Conservation (phyloP, 305 asterid genomes). For the Stenogyne calaminthoides region DNA sequence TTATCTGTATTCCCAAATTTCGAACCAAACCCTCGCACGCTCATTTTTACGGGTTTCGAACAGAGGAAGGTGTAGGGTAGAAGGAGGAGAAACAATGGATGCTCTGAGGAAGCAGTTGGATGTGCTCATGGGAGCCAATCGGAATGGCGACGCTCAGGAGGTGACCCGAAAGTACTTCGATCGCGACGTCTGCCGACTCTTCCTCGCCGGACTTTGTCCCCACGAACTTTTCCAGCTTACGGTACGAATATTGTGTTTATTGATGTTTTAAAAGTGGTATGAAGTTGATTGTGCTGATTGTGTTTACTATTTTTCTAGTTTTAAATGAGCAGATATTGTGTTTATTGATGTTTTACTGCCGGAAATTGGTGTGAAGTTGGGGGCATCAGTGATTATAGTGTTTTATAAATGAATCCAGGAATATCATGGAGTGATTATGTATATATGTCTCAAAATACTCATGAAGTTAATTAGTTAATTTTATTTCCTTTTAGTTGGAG, state of each 20-base stretch:
- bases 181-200: constrained; percentile 96
- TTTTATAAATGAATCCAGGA: background rate
- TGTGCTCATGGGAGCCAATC: constrained; percentile 93
- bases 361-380: background rate
- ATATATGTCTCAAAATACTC: background rate
- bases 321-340: background rate
- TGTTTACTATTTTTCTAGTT: background rate
- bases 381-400: background rate
- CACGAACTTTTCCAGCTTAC: constrained; percentile 97
- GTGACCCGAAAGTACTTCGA: constrained; percentile 90
- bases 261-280: too few species aligned
- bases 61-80: background rate
- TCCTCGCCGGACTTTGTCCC: constrained; percentile 93
- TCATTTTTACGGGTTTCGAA: constrained; percentile 2
- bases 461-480: background rate
- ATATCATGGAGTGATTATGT: background rate
- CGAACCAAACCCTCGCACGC: constrained; percentile 36
- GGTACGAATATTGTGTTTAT: constrained; percentile 38
- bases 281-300: too few species aligned
- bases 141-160: constrained; percentile 88
- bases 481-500: constrained; percentile 9
- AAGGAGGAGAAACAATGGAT: constrained; percentile 58
- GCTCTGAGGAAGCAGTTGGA: constrained; percentile 96
- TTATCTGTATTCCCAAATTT: constrained; percentile 3
- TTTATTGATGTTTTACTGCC: background rate